Conservation (phyloP, 2,329 filamentous ascomycete genomes). For the Microsporum ferrugineum region DNA sequence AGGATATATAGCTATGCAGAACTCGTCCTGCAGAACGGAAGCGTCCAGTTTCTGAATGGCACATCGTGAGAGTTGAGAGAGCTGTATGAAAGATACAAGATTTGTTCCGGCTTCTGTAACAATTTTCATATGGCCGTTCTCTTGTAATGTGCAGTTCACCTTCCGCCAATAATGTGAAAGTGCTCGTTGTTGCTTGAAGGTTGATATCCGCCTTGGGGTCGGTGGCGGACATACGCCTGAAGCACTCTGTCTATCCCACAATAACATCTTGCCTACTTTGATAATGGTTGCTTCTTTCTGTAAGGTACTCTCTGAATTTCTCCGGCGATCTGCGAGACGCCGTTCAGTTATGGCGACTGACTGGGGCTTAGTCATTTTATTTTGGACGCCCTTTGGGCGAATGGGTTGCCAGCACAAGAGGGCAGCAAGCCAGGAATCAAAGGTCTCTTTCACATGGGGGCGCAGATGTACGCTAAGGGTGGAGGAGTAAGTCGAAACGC, state of each 20-base stretch:
- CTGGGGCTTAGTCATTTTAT: constrained; percentile 41
- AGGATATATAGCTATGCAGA: constrained; percentile 89
- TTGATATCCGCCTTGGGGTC: constrained; percentile 36
- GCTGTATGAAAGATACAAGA: constrained; percentile 69
- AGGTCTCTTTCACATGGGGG: constrained; percentile 40
- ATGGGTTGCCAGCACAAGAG: constrained; percentile 42
- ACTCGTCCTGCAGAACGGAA: constrained; percentile 84
- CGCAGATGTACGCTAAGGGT: constrained; percentile 38
- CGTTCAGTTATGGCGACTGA: constrained; percentile 34
- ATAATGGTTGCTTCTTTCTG: constrained; percentile 72
- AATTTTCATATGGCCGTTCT: constrained; percentile 88
- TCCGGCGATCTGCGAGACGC: constrained; percentile 32
- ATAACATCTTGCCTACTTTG: constrained; percentile 81
- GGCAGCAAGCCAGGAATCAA: constrained; percentile 43
- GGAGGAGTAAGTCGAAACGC: constrained; percentile 38
- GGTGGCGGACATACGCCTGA: constrained; percentile 26
- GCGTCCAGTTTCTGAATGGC: constrained; percentile 82
- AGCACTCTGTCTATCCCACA: constrained; percentile 71
- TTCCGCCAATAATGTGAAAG: constrained; percentile 59
- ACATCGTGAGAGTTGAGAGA: constrained; percentile 78
- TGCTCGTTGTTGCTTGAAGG: constrained; percentile 46
- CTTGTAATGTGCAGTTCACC: constrained; percentile 85
- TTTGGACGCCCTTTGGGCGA: constrained; percentile 39
- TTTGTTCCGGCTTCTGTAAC: constrained; percentile 75
- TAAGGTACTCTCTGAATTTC: constrained; percentile 38